phyloP scores from a whole-genome alignment of 2,329 filamentous ascomycete species.

The Sordariomycetes sp. region DNA sequence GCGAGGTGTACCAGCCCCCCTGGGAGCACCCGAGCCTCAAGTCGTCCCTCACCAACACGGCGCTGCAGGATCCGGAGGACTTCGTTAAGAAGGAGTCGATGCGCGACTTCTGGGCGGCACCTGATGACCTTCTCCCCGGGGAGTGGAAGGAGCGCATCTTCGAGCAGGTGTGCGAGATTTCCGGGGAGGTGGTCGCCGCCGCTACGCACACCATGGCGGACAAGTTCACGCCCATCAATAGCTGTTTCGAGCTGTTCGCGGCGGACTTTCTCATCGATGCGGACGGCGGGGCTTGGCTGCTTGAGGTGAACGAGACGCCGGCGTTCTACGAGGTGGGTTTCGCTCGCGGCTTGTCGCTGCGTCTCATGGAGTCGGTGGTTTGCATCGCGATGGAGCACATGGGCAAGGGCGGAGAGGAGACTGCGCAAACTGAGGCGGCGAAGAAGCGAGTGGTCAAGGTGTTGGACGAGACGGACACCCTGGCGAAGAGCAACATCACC shows the following conservation, averaged over 20 bases:
- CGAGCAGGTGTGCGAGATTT: conserved; percentile 21
- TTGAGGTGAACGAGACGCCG: conserved; percentile 27
- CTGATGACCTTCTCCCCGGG: conserved; percentile 16
- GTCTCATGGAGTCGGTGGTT: conserved; percentile 24
- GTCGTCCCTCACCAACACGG: conserved; percentile 25
- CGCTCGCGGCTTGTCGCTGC: conserved; percentile 19
- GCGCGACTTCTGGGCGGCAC: conserved; percentile 20
- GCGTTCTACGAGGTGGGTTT: conserved; percentile 23
- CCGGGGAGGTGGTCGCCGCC: conserved; percentile 20
- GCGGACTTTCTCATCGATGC: conserved; percentile 23
- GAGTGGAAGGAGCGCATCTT: conserved; percentile 22
- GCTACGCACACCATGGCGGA: conserved; percentile 25
- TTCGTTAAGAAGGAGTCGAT: conserved; percentile 19
- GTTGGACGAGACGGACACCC: conserved; percentile 15
- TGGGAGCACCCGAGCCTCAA: conserved; percentile 22
- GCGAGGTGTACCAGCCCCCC: conserved; percentile 22
- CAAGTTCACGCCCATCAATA: conserved; percentile 23
- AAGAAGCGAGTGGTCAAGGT: conserved; percentile 14
- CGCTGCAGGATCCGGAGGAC: conserved; percentile 22
- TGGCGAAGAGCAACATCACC: conserved; percentile 17
- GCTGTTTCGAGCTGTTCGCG: conserved; percentile 25
- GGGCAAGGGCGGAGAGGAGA: conserved; percentile 8
- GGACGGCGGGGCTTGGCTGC: conserved; percentile 19
- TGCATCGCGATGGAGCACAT: conserved; percentile 23
- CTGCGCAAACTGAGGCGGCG: conserved; percentile 6